A percentile compares a stretch with the other conserved stretches of the same genome.
phyloP scores from a whole-genome alignment of 345 rosid species.

The Anastatica hierochuntica region DNA sequence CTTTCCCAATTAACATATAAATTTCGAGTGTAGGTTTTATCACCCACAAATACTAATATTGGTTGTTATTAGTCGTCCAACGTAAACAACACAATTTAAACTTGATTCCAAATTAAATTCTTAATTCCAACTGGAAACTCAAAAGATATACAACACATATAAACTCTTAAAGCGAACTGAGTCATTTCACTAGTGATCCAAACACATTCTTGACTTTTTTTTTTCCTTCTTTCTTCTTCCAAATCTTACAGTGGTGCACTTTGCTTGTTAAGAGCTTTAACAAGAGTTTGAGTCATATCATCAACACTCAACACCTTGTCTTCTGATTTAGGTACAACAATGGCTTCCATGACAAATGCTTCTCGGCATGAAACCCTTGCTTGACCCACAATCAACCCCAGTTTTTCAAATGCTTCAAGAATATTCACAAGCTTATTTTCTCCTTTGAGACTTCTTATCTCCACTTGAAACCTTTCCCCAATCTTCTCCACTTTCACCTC shows the following conservation, averaged over 20 bases:
- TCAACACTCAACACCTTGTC: slow-evolving; percentile 23
- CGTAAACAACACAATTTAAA: too few relatives aligned
- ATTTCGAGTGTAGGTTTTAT: too few relatives aligned
- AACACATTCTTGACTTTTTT: background rate
- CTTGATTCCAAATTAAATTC: too few relatives aligned
- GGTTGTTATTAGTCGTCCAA: too few relatives aligned
- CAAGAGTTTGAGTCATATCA: slow-evolving; percentile 34
- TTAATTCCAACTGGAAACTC: too few relatives aligned
- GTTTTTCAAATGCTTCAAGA: slow-evolving; percentile 59
- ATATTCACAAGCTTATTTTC: slow-evolving; percentile 41
- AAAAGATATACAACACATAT: too few relatives aligned
- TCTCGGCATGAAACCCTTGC: slow-evolving; percentile 46
- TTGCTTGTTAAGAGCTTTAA: slow-evolving; percentile 35
- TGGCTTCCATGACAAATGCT: slow-evolving; percentile 59
- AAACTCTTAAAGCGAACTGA: too few relatives aligned
- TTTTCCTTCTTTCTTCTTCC: background rate
- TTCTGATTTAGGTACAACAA: slow-evolving; percentile 37
- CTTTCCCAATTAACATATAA: too few relatives aligned
- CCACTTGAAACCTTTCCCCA: slow-evolving; percentile 37
- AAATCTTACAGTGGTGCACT: slow-evolving; percentile 1
- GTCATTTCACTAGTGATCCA: too few relatives aligned
- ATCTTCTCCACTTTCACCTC: slow-evolving; percentile 59
- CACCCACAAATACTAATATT: too few relatives aligned
- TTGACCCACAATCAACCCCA: slow-evolving; percentile 47
- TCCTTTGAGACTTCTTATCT: slow-evolving; percentile 37